phyloP scores from a whole-genome alignment of 805 yeast species.

The Metschnikowia hibisci region DNA sequence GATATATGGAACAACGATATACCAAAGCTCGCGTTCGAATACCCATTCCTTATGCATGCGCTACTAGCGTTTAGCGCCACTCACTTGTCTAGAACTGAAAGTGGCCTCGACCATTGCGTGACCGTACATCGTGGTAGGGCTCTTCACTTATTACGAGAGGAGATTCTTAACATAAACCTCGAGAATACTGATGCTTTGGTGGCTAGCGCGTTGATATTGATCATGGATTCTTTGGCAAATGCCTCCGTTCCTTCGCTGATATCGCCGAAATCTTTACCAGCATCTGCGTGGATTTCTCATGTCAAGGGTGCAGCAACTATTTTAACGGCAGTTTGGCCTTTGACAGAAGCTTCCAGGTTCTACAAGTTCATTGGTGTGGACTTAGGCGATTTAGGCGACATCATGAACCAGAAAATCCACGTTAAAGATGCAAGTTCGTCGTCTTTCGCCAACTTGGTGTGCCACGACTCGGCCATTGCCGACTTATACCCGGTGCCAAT shows the following conservation, averaged over 20 bases:
- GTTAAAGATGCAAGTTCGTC: conserved; percentile 17
- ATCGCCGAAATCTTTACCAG: conserved; percentile 62
- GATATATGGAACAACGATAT: conserved; percentile 86
- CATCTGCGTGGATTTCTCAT: conserved; percentile 95
- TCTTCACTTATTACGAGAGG: conserved; percentile 71
- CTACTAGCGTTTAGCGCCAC: conserved; percentile 89
- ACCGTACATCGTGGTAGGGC: conserved; percentile 89
- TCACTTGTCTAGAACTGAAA: conserved; percentile 73
- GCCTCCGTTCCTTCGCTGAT: conserved; percentile 60
- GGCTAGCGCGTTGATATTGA: conserved; percentile 83
- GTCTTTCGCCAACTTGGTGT: conserved; percentile 56
- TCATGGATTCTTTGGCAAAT: conserved; percentile 91
- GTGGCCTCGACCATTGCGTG: conserved; percentile 74
- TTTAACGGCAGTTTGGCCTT: conserved; percentile 93
- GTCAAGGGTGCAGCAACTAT: conserved; percentile 97
- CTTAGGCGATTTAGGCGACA: conserved; percentile 82
- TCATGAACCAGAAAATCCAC: conserved; percentile 40
- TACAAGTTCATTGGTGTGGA: conserved; percentile 71
- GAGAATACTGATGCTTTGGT: conserved; percentile 91
- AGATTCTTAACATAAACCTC: conserved; percentile 75
- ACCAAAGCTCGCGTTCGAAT: conserved; percentile 81
- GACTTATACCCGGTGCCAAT: conserved; percentile 84
- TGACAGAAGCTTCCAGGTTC: conserved; percentile 44
- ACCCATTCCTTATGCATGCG: conserved; percentile 90
- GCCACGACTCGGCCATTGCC: conserved; percentile 81